phyloP scores from a whole-genome alignment of 371 early-diverging fungal species.

The Saksenaea vasiformis region DNA sequence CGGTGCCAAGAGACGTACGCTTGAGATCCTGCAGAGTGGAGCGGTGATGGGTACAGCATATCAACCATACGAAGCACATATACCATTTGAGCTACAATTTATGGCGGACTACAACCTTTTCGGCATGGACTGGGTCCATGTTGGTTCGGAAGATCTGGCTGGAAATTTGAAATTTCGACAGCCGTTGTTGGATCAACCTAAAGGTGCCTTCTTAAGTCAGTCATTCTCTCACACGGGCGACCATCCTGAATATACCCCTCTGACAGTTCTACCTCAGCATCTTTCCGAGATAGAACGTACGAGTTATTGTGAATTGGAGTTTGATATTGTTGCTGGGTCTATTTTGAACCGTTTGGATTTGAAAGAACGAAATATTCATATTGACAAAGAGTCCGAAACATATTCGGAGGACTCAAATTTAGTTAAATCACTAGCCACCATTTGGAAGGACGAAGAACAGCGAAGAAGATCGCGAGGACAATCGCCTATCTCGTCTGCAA shows the following conservation, averaged over 20 bases:
- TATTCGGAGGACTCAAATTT: slow-evolving; percentile 29
- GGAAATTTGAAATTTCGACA: slow-evolving; percentile 33
- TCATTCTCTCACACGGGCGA: not conserved
- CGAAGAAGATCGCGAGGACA: slow-evolving; percentile 19
- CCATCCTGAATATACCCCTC: slow-evolving; percentile 20
- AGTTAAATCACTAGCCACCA: slow-evolving; percentile 56
- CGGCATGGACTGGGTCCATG: slow-evolving; percentile 81
- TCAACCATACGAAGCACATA: slow-evolving; percentile 85
- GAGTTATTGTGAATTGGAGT: slow-evolving; percentile 79
- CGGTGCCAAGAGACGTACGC: slow-evolving; percentile 51
- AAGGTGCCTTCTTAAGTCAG: slow-evolving; percentile 13
- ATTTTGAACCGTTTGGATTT: slow-evolving; percentile 71
- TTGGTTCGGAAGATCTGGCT: not conserved
- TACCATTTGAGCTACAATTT: slow-evolving; percentile 89
- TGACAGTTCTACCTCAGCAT: slow-evolving; percentile 22
- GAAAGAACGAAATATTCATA: slow-evolving; percentile 60
- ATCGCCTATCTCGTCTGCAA: slow-evolving; percentile 15
- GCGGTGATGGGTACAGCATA: slow-evolving; percentile 66
- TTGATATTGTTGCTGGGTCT: slow-evolving; percentile 63
- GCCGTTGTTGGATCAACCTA: slow-evolving; percentile 35
- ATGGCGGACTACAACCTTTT: slow-evolving; percentile 91
- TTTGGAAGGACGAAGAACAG: slow-evolving; percentile 57
- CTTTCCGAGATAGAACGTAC: slow-evolving; percentile 31
- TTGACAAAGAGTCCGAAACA: slow-evolving; percentile 10
- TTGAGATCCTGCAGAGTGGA: slow-evolving; percentile 70